A percentile compares a stretch with the other conserved stretches of the same genome.
Conservation (phyloP, 768 basidiomycete species). For the Basidioascus undulatus region DNA sequence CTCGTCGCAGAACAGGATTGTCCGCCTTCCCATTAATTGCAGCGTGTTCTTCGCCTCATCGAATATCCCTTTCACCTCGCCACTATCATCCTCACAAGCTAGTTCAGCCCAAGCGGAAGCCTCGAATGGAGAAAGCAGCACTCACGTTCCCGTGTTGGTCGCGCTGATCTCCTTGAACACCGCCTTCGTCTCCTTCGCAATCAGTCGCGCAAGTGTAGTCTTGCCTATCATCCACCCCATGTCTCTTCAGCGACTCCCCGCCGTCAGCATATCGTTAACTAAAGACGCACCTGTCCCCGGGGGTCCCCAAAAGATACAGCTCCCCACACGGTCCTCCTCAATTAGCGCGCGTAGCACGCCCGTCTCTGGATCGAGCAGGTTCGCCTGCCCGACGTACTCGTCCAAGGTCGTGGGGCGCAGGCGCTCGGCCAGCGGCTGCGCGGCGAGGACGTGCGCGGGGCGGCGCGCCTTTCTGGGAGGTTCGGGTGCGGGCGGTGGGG, state of each 20-base stretch:
- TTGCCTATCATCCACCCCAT: slow-evolving; percentile 25
- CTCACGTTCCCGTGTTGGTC: slow-evolving; percentile 28
- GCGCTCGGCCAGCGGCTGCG: slow-evolving; percentile 42
- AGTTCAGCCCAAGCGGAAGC: too few species aligned
- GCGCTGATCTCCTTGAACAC: slow-evolving; percentile 55
- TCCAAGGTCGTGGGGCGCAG: slow-evolving; percentile 38
- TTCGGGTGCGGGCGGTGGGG: too few species aligned
- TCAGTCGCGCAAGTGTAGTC: slow-evolving; percentile 47
- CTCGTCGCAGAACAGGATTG: slow-evolving; percentile 59
- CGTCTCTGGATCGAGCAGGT: slow-evolving; percentile 33
- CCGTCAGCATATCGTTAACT: not conserved
- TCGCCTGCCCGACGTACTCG: slow-evolving; percentile 47
- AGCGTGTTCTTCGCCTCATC: slow-evolving; percentile 49
- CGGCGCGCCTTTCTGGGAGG: too few species aligned
- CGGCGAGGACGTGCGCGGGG: slow-evolving; percentile 17
- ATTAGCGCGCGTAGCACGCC: slow-evolving; percentile 33
- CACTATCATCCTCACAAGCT: too few species aligned
- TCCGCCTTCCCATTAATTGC: slow-evolving; percentile 36
- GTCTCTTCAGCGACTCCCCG: not conserved
- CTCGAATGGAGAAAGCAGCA: not conserved
- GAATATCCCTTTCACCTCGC: too few species aligned
- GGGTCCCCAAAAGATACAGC: slow-evolving; percentile 20
- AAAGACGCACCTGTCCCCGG: slow-evolving; percentile 4
- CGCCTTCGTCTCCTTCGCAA: slow-evolving; percentile 34
- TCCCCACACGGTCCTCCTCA: slow-evolving; percentile 26